Conservation (phyloP, 805 yeast species). For the Kodamaea lidongshanica region DNA sequence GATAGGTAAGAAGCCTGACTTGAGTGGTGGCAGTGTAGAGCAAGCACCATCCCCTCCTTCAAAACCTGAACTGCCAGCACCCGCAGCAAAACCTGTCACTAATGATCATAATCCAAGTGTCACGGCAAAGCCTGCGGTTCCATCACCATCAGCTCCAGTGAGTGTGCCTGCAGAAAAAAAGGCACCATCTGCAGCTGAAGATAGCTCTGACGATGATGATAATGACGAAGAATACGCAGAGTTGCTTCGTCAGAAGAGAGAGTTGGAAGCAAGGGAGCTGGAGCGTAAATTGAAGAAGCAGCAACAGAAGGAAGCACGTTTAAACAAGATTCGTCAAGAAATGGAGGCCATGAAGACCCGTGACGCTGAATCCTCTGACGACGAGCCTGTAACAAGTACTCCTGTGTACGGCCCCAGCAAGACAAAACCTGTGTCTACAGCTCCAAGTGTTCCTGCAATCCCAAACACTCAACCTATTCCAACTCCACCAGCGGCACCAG, state of each 20-base stretch:
- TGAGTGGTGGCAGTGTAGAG: constrained; percentile 6
- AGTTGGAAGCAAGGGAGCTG: constrained; percentile 38
- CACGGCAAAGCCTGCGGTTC: constrained; percentile 1
- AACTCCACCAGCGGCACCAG: constrained; percentile 2
- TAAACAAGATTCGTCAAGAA: constrained; percentile 53
- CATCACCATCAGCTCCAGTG: background rate
- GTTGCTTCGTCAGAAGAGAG: constrained; percentile 39
- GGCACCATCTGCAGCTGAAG: constrained; percentile 6
- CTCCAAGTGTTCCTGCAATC: constrained; percentile 5
- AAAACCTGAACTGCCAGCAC: constrained; percentile 1
- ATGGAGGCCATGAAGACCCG: constrained; percentile 46
- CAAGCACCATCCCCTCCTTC: constrained; percentile 3
- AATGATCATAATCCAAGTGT: background rate
- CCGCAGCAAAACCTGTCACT: constrained; percentile 1
- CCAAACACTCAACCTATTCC: constrained; percentile 5
- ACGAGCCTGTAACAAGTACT: constrained; percentile 18
- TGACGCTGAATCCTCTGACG: constrained; percentile 31
- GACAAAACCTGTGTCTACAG: constrained; percentile 5
- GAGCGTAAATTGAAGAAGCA: constrained; percentile 46
- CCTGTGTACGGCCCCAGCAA: constrained; percentile 18
- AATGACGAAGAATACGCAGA: constrained; percentile 47
- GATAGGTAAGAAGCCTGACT: constrained; percentile 2
- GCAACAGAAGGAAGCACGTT: constrained; percentile 53
- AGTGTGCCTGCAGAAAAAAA: constrained; percentile 3
- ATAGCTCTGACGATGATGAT: constrained; percentile 27